Conservation (phyloP, 1,284 basidiomycete genomes). For the Moesziomyces parantarcticus region DNA sequence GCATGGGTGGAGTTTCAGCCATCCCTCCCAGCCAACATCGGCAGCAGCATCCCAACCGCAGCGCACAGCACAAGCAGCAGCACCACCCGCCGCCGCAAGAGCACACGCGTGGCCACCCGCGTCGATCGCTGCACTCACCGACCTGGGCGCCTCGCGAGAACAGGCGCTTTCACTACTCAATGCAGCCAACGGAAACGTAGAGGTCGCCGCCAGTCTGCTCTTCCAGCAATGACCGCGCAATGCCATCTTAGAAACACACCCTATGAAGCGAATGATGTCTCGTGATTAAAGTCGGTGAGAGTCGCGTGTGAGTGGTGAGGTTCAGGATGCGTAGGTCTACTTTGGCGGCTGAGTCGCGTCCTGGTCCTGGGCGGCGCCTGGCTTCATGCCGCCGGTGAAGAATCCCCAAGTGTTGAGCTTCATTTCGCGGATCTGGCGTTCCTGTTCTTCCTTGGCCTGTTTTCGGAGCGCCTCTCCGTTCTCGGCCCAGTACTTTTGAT, state of each 20-base stretch:
- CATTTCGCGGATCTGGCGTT: slow-evolving; percentile 75
- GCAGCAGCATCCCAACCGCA: slow-evolving; percentile 4
- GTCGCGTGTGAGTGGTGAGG: too few relatives aligned
- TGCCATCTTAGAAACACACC: too few relatives aligned
- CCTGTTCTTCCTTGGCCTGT: slow-evolving; percentile 82
- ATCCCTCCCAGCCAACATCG: slow-evolving; percentile 11
- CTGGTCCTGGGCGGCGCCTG: background rate
- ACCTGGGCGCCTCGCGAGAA: slow-evolving; percentile 76
- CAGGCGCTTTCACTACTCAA: slow-evolving; percentile 81
- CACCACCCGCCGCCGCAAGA: slow-evolving; percentile 17
- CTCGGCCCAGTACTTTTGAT: slow-evolving; percentile 85
- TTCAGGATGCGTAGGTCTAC: background rate
- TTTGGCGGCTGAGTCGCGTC: background rate
- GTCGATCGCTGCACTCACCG: slow-evolving; percentile 71
- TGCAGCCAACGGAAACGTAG: slow-evolving; percentile 84
- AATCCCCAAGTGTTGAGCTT: slow-evolving; percentile 64
- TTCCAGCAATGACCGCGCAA: slow-evolving; percentile 70
- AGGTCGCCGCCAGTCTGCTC: slow-evolving; percentile 86
- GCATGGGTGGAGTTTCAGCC: slow-evolving; percentile 53
- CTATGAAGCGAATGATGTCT: too few relatives aligned
- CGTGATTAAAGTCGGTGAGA: too few relatives aligned
- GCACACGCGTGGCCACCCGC: slow-evolving; percentile 59
- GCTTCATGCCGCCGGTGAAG: slow-evolving; percentile 40
- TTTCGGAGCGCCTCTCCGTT: slow-evolving; percentile 85
- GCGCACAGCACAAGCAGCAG: slow-evolving; percentile 27